A percentile compares a stretch with the other conserved stretches of the same genome.
These are phyloP conservation scores for Heracleum sosnowskyi DNA, from an alignment of 129 eudicot species.

Conservation along the genomic window DNA sequence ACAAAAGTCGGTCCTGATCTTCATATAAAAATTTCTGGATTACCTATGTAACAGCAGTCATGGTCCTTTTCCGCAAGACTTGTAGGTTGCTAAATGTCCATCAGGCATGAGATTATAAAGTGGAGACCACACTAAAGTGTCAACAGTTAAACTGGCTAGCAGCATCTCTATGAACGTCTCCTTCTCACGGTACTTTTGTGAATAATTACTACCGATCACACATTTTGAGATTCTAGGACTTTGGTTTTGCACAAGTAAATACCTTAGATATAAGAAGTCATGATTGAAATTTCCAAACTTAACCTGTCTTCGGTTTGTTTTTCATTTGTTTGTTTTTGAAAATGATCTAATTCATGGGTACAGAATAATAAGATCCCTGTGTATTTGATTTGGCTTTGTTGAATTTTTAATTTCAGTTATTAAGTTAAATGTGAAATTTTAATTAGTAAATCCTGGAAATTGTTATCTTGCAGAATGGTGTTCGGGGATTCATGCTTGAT, in stretches of 20 bases:
- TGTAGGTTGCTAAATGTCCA: not conserved
- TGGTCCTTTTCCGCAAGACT: not conserved
- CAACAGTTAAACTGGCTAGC: not conserved
- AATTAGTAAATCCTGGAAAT: constrained; percentile 1
- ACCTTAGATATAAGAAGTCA: constrained; percentile 1
- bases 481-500: constrained; percentile 63
- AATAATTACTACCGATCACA: not conserved
- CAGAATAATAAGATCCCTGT: not conserved
- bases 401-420: not conserved
- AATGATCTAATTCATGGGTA: not conserved
- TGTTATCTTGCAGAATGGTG: constrained; percentile 44
- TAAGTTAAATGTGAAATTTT: not conserved
- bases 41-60: not conserved
- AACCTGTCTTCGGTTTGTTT: not conserved
- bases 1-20: not conserved
- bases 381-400: not conserved
- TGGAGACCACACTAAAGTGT: not conserved
- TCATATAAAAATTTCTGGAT: not conserved
- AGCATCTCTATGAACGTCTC: not conserved
- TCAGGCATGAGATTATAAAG: no score
- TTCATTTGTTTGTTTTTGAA: not conserved
- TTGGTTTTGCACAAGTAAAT: not conserved
- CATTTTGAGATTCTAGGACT: constrained; percentile 6
- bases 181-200: not conserved
- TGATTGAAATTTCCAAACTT: not conserved